phyloP scores from a whole-genome alignment of 2,329 filamentous ascomycete genomes.

The Madurella mycetomatis region DNA sequence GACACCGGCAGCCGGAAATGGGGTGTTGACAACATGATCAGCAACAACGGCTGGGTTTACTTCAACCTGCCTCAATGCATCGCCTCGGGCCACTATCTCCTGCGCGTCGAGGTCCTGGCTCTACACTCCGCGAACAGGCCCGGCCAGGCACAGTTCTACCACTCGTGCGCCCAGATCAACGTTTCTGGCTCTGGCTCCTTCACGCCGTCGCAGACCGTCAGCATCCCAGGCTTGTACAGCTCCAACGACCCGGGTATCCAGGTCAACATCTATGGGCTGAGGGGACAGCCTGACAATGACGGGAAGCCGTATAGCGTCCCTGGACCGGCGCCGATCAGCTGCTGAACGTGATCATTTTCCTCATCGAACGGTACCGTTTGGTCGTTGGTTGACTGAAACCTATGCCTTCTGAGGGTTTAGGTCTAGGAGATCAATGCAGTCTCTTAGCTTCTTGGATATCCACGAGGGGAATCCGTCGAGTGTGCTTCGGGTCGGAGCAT shows the following conservation, averaged over 20 bases:
- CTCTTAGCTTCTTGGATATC: no score
- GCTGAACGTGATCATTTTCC: conserved; percentile 19
- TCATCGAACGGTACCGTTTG: no score
- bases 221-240: conserved; percentile 43
- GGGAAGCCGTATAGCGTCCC: conserved; percentile 39
- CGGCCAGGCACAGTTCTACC: conserved; percentile 41
- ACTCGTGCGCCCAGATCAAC: conserved; percentile 40
- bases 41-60: conserved; percentile 42
- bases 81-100: conserved; percentile 50
- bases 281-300: conserved; percentile 39
- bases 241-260: conserved; percentile 41
- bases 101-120: conserved; percentile 51
- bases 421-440: no score
- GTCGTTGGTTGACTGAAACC: no score
- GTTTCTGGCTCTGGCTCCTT: conserved; percentile 37
- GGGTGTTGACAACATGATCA: conserved; percentile 45
- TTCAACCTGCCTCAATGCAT: conserved; percentile 49
- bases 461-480: no score
- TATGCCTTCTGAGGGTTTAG: no score
- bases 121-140: conserved; percentile 43
- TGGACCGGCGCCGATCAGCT: conserved; percentile 33
- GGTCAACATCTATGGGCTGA: conserved; percentile 44
- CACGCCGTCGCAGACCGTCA: conserved; percentile 36
- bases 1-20: conserved; percentile 40
- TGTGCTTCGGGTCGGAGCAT: no score